Evolutionary conservation across 495 filamentous ascomycete genomes (phyloP).

Genomic region (Annulohypoxylon bovei): DNA sequence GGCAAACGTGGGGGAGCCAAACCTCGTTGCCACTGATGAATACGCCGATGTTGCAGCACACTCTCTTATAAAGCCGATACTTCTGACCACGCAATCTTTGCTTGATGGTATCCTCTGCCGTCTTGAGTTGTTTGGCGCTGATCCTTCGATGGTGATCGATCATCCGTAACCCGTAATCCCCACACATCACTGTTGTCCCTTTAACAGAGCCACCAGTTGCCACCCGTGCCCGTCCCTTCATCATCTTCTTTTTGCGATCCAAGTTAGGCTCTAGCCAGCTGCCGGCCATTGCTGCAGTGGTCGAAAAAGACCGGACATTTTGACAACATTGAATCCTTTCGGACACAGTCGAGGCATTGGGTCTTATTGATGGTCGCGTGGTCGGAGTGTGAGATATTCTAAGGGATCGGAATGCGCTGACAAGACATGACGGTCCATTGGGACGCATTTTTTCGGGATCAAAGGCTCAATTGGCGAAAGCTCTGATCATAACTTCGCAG

Average conservation of each 20-base stretch:
- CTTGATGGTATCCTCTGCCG: slow-evolving; percentile 93
- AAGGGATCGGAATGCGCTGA: slow-evolving; percentile 55
- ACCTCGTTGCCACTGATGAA: slow-evolving; percentile 95
- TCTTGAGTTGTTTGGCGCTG: slow-evolving; percentile 84
- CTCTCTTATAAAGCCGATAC: slow-evolving; percentile 89
- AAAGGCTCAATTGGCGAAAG: slow-evolving; percentile 14
- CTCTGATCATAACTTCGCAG: slow-evolving; percentile 1
- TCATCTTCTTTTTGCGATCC: slow-evolving; percentile 80
- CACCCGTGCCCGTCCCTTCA: slow-evolving; percentile 88
- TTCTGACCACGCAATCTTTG: slow-evolving; percentile 87
- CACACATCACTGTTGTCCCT: slow-evolving; percentile 95
- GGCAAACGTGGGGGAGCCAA: slow-evolving; percentile 30
- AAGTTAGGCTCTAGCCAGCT: slow-evolving; percentile 84
- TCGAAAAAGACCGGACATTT: slow-evolving; percentile 74
- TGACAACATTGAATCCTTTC: slow-evolving; percentile 32
- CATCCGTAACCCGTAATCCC: slow-evolving; percentile 95
- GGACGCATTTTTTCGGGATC: slow-evolving; percentile 51
- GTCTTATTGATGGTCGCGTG: slow-evolving; percentile 46
- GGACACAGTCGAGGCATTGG: slow-evolving; percentile 34
- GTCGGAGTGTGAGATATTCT: slow-evolving; percentile 49
- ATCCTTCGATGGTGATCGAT: slow-evolving; percentile 91
- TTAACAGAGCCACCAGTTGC: slow-evolving; percentile 89
- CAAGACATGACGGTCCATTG: slow-evolving; percentile 51
- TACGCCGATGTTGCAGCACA: slow-evolving; percentile 91
- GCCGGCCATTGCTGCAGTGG: slow-evolving; percentile 67